phyloP scores from a whole-genome alignment of 2,329 filamentous ascomycete genomes.

The Sordariomycetes sp. region DNA sequence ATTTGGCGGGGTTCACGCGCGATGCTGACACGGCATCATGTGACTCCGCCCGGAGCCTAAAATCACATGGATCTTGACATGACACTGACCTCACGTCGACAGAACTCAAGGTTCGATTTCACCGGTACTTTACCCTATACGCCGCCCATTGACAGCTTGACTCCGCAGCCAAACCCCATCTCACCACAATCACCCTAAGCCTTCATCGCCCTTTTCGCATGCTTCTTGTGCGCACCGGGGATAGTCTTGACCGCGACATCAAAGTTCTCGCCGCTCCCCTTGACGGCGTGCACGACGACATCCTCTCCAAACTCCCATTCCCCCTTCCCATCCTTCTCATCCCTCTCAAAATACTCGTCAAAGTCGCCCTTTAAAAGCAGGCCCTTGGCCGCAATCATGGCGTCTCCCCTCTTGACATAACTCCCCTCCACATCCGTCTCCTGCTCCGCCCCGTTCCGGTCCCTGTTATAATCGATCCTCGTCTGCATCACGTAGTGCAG shows the following conservation, averaged over 20 bases:
- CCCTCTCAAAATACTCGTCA: slow-evolving; percentile 20
- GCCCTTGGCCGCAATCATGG: slow-evolving; percentile 18
- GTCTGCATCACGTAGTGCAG: slow-evolving; percentile 28
- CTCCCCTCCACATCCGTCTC: slow-evolving; percentile 23
- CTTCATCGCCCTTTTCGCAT: slow-evolving; percentile 1
- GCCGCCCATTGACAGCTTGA: not conserved
- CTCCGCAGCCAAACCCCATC: not conserved
- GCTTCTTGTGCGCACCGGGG: slow-evolving; percentile 6
- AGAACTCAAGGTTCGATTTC: too few species aligned
- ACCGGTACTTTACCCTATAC: too few species aligned
- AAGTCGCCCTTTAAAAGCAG: slow-evolving; percentile 20
- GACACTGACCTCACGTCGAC: too few species aligned
- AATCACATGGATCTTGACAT: too few species aligned
- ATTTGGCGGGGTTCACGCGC: not conserved
- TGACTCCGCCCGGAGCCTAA: not conserved
- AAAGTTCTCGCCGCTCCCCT: slow-evolving; percentile 25
- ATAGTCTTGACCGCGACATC: slow-evolving; percentile 20
- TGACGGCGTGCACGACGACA: slow-evolving; percentile 26
- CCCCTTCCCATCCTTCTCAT: slow-evolving; percentile 10
- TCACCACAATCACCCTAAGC: not conserved
- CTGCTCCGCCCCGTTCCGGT: slow-evolving; percentile 19
- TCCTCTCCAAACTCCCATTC: slow-evolving; percentile 31
- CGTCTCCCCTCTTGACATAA: slow-evolving; percentile 18
- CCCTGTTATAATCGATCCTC: slow-evolving; percentile 24
- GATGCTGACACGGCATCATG: not conserved